These are phyloP conservation scores for Annulohypoxylon maeteangense DNA, from an alignment of 495 filamentous ascomycete species.

Conservation along the genomic window DNA sequence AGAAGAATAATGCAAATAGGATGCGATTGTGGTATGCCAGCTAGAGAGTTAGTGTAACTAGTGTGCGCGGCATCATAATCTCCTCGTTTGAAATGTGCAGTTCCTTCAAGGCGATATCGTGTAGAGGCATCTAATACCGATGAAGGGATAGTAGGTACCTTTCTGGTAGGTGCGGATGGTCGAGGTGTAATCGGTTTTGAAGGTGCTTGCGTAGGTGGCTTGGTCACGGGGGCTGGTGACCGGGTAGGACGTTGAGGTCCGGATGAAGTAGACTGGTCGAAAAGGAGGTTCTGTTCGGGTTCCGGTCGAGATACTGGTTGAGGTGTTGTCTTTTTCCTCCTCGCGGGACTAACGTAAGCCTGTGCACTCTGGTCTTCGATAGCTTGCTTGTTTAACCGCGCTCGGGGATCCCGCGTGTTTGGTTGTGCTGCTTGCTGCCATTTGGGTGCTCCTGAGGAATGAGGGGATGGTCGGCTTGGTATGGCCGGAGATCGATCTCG, in stretches of 20 bases:
- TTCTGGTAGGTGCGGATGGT: conserved; percentile 48
- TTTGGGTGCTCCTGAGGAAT: conserved; percentile 45
- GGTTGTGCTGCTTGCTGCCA: conserved; percentile 60
- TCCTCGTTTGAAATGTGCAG: conserved; percentile 90
- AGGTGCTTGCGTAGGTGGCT: conserved; percentile 27
- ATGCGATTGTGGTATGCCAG: conserved; percentile 79
- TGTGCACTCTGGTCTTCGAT: conserved; percentile 84
- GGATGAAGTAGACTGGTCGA: conserved; percentile 50
- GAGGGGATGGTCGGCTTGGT: conserved; percentile 45
- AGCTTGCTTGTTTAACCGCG: conserved; percentile 72
- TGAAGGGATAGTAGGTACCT: conserved; percentile 73
- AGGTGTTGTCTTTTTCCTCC: conserved; percentile 73
- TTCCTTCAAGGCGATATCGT: conserved; percentile 79
- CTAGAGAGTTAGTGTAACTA: conserved; percentile 80
- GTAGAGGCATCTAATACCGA: conserved; percentile 77
- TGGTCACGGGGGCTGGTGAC: conserved; percentile 15
- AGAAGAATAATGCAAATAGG: conserved; percentile 86
- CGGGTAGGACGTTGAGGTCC: conserved; percentile 35
- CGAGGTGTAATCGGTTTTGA: conserved; percentile 41
- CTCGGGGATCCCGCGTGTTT: conserved; percentile 62
- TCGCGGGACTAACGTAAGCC: conserved; percentile 89
- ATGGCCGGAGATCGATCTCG: conserved; percentile 61
- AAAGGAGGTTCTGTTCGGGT: conserved; percentile 68
- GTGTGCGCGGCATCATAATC: conserved; percentile 88
- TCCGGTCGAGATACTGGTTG: conserved; percentile 55